Percentiles rank a stretch among this genome's conserved stretches.
These are phyloP conservation scores for Spinacia oleracea DNA, from an alignment of 179 eudicot genomes.

Conservation along the genomic window DNA sequence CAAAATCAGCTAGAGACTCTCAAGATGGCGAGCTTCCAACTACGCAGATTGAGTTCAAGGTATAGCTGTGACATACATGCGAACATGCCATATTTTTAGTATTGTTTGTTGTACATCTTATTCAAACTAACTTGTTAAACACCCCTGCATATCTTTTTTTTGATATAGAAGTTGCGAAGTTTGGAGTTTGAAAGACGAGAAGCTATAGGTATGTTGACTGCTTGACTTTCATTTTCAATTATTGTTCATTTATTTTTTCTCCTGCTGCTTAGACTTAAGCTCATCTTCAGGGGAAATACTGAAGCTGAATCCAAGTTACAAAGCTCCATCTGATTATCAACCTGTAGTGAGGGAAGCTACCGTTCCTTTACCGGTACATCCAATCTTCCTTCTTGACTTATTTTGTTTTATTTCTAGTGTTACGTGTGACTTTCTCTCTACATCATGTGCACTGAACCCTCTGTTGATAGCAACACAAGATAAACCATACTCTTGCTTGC, in stretches of 20 bases:
- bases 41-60: constrained; percentile 36
- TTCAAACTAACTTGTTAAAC: not conserved
- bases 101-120: not conserved
- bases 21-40: constrained; percentile 38
- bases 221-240: constrained; percentile 3
- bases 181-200: constrained; percentile 89
- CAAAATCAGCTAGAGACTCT: constrained; percentile 26
- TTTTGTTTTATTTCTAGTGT: constrained; percentile 6
- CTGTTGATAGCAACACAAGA: constrained; percentile 1
- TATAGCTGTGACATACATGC: constrained; percentile 8
- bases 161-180: constrained; percentile 45
- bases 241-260: not conserved
- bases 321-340: constrained; percentile 75
- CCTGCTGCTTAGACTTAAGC: constrained; percentile 10
- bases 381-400: constrained; percentile 7
- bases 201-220: constrained; percentile 62
- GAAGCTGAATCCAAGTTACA: constrained; percentile 77
- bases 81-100: not conserved
- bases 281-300: constrained; percentile 77
- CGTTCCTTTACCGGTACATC: constrained; percentile 83
- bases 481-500: not conserved
- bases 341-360: constrained; percentile 80
- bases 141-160: not conserved
- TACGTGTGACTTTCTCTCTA: not conserved
- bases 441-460: not conserved